Base-by-base conservation (phyloP, 805 yeast genomes). In the Danielozyma ontarioensis region DNA sequence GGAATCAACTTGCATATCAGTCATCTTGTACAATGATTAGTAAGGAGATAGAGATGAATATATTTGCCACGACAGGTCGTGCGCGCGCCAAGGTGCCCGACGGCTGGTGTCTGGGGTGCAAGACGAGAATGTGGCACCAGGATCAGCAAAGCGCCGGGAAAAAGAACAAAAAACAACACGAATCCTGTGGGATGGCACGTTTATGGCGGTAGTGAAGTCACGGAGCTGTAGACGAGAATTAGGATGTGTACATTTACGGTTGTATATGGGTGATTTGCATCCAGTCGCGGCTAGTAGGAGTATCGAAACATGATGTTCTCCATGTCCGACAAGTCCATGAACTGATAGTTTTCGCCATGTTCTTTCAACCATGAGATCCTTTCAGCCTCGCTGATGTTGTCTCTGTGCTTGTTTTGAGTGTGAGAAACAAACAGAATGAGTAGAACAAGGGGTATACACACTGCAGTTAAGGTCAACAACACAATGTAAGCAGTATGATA, bases 301-400 rank as follows among this genome's bases (percentile, higher is more conserved):
- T 79, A 80, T 47, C 83, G 68, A 52, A 80, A 80, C 41, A 62
- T 65, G 32, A 60, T 64, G 42, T 80, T 80, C 46, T 78, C 72
- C 11, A 64, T 57, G 48, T 80, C 85, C 0, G 85, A 78, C 45
- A 72, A 45, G 51, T 80, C 87, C 44, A 65, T 54, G 51, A 72
- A 73, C 45, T 72, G 66, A 42, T 62, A 6, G 15, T 6, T 66
- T 25, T 54, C 55, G 21, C 53, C 56, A 16, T 28, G 28, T 4
- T 37, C 36, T 12, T 24, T 16, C 5, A 10, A 13, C 27, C 10
- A 25, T 12, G 31, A 34, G 18, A 19, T 35, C 5, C 36, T 34
- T 2, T 27, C 35, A 19, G 62, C 63, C 17, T 56, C 60, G 24
- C 51, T 56, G 25, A 39, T 41, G 29, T 4, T 10, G 34, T 74